Evolutionary conservation across 2,329 filamentous ascomycete genomes (phyloP).

Genomic region (Paramyrothecium roridum): DNA sequence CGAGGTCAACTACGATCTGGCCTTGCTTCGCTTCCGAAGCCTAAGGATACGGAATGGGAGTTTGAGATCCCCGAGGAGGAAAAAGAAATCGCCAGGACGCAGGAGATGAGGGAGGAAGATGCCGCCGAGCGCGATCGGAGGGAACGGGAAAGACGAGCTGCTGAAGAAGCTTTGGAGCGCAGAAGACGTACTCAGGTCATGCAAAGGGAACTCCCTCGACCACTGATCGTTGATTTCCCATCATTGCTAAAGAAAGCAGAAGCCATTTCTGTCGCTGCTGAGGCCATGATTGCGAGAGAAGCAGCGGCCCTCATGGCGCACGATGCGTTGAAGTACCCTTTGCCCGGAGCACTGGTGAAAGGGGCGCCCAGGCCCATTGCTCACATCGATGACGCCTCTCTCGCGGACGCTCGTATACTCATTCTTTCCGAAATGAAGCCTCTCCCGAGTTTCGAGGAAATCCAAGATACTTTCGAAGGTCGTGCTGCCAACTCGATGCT

Average conservation of each 20-base stretch:
- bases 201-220: constrained; percentile 78
- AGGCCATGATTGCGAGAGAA: constrained; percentile 71
- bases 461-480: constrained; percentile 52
- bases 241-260: constrained; percentile 63
- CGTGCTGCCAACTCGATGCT: constrained; percentile 57
- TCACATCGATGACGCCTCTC: constrained; percentile 64
- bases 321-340: constrained; percentile 72
- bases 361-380: constrained; percentile 60
- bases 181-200: constrained; percentile 87
- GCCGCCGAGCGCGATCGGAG: constrained; percentile 74
- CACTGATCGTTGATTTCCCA: constrained; percentile 67
- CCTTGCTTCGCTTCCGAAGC: constrained; percentile 82
- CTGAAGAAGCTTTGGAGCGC: constrained; percentile 73
- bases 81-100: constrained; percentile 48
- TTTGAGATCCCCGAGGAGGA: constrained; percentile 86
- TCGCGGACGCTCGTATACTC: constrained; percentile 73
- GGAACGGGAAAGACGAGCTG: constrained; percentile 70
- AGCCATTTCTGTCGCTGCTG: constrained; percentile 58
- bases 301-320: constrained; percentile 76
- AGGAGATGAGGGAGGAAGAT: constrained; percentile 52
- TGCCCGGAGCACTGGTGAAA: constrained; percentile 64
- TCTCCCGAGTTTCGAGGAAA: constrained; percentile 43
- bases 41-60: constrained; percentile 92
- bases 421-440: constrained; percentile 67
- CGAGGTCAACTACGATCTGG: constrained; percentile 67